Base-by-base conservation (phyloP, 495 filamentous ascomycete species). In the Neurospora terricola region DNA sequence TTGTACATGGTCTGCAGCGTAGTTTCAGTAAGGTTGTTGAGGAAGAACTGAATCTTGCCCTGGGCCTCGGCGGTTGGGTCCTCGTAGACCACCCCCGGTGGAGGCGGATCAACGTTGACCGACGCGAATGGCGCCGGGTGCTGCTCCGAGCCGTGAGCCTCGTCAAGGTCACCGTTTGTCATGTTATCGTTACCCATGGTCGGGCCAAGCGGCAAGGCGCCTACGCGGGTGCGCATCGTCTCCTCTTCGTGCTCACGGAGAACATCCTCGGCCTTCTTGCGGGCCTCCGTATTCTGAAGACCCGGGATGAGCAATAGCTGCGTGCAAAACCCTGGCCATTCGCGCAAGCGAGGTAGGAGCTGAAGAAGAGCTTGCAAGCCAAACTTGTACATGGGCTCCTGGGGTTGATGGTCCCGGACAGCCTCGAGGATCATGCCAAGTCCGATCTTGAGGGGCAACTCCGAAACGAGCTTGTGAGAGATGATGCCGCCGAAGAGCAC, bases 401-500 rank as follows among this genome's bases (percentile, higher is more conserved):
- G 91, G 11, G 92, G 87, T 6, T 86, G 84, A 75, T 94, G 91
- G 73, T 97, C 93, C 66, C 92, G 85, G 14, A 98, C 94, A 16
- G 96, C 92, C 80, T 99, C 95, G 38, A 98, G 85, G 73, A 99
- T 94, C 96, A 99, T 98, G 6, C 91, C 93, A 62, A 97, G 84
- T 12, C 92, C 96, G 71, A 97, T 93, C 77, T 96, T 92, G 59
- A 98, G 90, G 2, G 96, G 93, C 40, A 99, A 89, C 36, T 92
- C 90, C 69, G 93, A 91, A 70, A 98, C 92, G 10, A 99, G 87
- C 73, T 93, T 92, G 84, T 91, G 95, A 40, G 93, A 92, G 73
- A 99, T 97, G 74, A 99, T 97, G 62, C 95, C 94, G 68, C 96
- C 96, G 80, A 99, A 99, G 72, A 99, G 87, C 27, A 98, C 94